phyloP scores from a whole-genome alignment of 441 rosid genomes.

The Corymbia citriodora region DNA sequence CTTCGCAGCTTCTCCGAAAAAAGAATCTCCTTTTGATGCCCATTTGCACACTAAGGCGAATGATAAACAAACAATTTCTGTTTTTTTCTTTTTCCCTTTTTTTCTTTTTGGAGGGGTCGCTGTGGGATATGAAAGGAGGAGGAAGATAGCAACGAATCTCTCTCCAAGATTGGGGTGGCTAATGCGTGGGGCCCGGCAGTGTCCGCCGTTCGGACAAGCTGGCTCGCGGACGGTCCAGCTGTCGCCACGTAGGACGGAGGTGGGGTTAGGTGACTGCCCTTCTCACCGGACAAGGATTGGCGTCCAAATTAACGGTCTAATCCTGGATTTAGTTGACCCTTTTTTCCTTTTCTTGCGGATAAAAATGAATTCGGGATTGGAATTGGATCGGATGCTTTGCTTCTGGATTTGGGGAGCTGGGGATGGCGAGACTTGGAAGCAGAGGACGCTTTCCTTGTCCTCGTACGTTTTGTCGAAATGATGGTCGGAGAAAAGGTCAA shows the following conservation, averaged over 20 bases:
- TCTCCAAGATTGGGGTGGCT: conserved; percentile 33
- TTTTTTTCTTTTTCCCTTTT: not conserved
- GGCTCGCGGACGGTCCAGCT: conserved; percentile 21
- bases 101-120: not conserved
- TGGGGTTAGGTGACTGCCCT: not conserved
- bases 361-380: not conserved
- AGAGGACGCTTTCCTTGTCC: not conserved
- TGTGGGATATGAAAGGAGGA: not conserved
- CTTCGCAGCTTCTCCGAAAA: not conserved
- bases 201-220: not conserved
- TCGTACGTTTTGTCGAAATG: not conserved
- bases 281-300: not conserved
- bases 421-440: not conserved
- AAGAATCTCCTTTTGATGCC: not conserved
- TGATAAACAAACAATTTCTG: not conserved
- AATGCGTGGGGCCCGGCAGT: conserved; percentile 24
- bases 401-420: not conserved
- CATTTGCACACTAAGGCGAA: not conserved
- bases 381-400: not conserved
- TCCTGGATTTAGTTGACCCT: not conserved
- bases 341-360: not conserved
- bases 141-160: not conserved
- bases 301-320: not conserved
- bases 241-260: conserved; percentile 37
- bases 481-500: not conserved